phyloP scores from a whole-genome alignment of 179 eudicot genomes.

The Monotropa hypopitys region DNA sequence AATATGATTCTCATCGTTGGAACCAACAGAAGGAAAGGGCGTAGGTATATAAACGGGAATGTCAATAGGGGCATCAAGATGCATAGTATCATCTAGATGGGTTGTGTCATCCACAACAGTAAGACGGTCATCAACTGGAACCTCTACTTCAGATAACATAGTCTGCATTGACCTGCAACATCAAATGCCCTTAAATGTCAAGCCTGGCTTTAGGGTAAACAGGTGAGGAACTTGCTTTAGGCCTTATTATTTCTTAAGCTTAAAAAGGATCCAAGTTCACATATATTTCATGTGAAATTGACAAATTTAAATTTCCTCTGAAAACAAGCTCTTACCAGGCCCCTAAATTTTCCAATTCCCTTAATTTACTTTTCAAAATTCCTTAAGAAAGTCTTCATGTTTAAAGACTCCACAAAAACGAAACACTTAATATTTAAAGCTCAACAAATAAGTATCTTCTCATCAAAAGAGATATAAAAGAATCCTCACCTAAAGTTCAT shows the following conservation, averaged over 20 bases:
- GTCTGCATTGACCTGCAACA: conserved; percentile 80
- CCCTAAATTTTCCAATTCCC: not conserved
- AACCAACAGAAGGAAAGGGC: conserved; percentile 18
- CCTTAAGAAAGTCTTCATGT: not conserved
- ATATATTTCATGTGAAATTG: not conserved
- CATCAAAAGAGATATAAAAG: not conserved
- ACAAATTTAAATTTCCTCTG: not conserved
- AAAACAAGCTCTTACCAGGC: not conserved
- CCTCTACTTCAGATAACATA: conserved; percentile 47
- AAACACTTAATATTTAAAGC: not conserved
- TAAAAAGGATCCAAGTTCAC: not conserved
- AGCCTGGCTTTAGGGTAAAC: not conserved
- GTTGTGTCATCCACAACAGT: conserved; percentile 22
- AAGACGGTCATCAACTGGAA: conserved; percentile 35
- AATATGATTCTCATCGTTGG: conserved; percentile 52
- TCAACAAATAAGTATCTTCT: not conserved
- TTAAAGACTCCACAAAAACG: not conserved
- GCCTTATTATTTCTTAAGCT: not conserved
- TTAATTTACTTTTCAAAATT: not conserved
- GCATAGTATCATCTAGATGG: conserved; percentile 30
- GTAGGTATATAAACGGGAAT: conserved; percentile 27
- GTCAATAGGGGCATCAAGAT: conserved; percentile 28
- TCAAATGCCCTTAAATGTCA: conserved; percentile 11
- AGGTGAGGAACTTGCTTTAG: not conserved
- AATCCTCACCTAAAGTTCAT: too few species aligned